Evolutionary conservation across 345 rosid genomes (phyloP).

Genomic region (Turnera subulata): DNA sequence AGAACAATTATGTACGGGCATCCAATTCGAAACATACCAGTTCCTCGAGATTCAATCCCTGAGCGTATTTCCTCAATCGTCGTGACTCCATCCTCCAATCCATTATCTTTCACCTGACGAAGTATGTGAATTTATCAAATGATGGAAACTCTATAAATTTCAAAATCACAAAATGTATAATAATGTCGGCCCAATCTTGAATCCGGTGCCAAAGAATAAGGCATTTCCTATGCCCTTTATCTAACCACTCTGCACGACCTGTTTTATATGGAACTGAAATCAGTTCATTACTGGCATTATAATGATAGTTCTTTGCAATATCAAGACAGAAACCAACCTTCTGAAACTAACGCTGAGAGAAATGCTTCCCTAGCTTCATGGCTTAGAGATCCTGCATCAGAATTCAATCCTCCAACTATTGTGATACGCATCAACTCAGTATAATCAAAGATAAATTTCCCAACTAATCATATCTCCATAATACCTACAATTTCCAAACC

Average conservation of each 20-base stretch:
- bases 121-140: background rate
- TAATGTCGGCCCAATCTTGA: slow-evolving; percentile 92
- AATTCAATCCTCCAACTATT: background rate
- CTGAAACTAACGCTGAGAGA: slow-evolving; percentile 79
- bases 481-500: background rate
- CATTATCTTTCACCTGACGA: slow-evolving; percentile 71
- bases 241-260: slow-evolving; percentile 98
- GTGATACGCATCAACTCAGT: background rate
- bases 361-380: slow-evolving; percentile 91
- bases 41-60: too few species aligned
- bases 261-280: background rate
- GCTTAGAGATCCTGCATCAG: slow-evolving; percentile 67
- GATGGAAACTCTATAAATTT: background rate
- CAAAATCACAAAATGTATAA: slow-evolving; percentile 56
- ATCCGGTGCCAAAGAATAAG: slow-evolving; percentile 87
- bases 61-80: slow-evolving; percentile 91
- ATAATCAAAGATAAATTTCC: background rate
- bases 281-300: too few species aligned
- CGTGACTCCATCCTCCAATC: slow-evolving; percentile 80
- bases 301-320: background rate
- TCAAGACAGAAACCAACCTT: slow-evolving; percentile 42
- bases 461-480: too few species aligned
- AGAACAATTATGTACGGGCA: too few species aligned
- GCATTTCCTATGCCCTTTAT: slow-evolving; percentile 88
- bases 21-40: too few species aligned